These are phyloP conservation scores for Colletotrichum acutatum DNA, from an alignment of 2,329 filamentous ascomycete genomes.

Conservation along the genomic window DNA sequence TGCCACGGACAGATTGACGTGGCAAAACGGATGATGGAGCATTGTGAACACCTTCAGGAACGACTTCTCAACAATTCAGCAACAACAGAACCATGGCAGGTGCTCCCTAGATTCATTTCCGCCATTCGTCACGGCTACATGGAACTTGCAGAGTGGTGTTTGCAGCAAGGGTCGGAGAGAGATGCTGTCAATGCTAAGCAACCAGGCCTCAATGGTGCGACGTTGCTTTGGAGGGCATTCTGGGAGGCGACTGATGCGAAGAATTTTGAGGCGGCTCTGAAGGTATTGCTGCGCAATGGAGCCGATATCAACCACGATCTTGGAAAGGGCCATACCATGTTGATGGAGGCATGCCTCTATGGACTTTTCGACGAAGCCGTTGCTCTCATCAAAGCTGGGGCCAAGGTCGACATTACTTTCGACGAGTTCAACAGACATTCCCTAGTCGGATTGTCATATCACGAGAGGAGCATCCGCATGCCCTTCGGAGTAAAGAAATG, in stretches of 20 bases:
- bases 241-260: background rate
- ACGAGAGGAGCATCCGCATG: background rate
- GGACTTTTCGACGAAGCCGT: background rate
- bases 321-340: background rate
- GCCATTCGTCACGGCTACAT: background rate
- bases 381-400: background rate
- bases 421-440: background rate
- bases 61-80: background rate
- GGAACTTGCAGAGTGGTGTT: background rate
- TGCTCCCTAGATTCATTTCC: background rate
- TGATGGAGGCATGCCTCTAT: constrained; percentile 4
- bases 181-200: background rate
- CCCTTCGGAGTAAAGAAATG: background rate
- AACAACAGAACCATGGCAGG: background rate
- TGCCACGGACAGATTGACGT: background rate
- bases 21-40: background rate
- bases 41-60: background rate
- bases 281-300: background rate
- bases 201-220: background rate
- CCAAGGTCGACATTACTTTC: background rate
- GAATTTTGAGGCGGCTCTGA: background rate
- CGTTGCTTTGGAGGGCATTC: background rate
- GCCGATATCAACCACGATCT: constrained; percentile 8
- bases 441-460: background rate
- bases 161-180: background rate